Percentiles rank a stretch among this genome's conserved stretches.
Evolutionary conservation across 163 green algal genomes (phyloP).

Genomic region (Scenedesmus sp.): DNA sequence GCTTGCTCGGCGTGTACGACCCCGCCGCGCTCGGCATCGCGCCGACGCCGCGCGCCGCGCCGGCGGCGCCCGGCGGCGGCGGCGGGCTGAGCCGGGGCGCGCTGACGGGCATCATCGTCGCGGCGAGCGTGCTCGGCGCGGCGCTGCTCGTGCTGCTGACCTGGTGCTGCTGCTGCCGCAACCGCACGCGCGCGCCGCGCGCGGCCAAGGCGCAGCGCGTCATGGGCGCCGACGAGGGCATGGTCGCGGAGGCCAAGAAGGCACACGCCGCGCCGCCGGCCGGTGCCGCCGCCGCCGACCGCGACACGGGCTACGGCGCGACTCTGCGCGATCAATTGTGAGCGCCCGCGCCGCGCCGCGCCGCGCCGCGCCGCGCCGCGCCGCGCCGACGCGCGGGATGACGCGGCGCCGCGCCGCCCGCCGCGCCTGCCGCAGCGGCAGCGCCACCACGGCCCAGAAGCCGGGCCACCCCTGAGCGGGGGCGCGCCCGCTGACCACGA

Average conservation of each 20-base stretch:
- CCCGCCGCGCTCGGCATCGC: not conserved
- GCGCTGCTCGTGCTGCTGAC: not conserved
- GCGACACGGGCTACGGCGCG: not conserved
- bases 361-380: no score
- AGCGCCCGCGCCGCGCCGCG: no score
- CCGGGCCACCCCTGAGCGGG: no score
- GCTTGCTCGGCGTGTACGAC: conserved; percentile 6
- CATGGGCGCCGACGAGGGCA: not conserved
- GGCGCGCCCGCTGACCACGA: no score
- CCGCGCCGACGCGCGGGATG: no score
- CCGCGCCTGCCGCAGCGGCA: no score
- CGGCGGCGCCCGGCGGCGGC: not conserved
- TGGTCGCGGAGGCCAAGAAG: not conserved
- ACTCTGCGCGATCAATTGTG: conserved; percentile 18
- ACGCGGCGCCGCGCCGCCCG: no score
- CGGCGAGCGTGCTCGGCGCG: not conserved
- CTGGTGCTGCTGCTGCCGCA: conserved; percentile 22
- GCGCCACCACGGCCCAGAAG: no score
- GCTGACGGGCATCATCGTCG: conserved; percentile 12
- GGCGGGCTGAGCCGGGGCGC: not conserved
- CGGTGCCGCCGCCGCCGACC: no score
- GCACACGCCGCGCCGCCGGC: not conserved
- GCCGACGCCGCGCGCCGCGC: not conserved
- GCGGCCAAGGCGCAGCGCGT: conserved; percentile 11
- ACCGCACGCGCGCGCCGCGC: not conserved